Percentiles rank a stretch among this genome's conserved stretches.
Evolutionary conservation across 2,329 filamentous ascomycete species (phyloP).

Genomic region (Penicillium sp.): DNA sequence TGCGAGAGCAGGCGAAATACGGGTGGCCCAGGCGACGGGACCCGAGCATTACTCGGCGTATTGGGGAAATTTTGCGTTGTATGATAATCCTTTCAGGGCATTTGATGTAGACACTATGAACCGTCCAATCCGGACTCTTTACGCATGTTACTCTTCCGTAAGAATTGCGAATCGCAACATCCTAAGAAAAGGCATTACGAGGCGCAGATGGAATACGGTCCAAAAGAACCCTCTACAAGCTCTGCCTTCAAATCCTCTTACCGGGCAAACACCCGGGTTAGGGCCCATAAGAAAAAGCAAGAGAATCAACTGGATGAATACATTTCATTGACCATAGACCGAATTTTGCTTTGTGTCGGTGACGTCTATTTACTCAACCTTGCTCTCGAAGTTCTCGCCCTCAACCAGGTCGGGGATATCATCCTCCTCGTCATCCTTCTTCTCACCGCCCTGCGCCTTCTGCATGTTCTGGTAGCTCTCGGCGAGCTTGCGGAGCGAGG

Average conservation of each 20-base stretch:
- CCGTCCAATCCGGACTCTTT: constrained; percentile 1
- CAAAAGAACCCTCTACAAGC: background rate
- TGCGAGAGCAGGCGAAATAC: background rate
- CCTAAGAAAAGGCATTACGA: background rate
- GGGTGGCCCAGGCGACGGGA: background rate
- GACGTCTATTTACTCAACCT: constrained; percentile 72
- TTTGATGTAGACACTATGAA: constrained; percentile 16
- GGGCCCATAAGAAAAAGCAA: background rate
- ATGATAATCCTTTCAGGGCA: constrained; percentile 13
- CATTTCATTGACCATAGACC: constrained; percentile 24
- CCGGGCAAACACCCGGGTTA: background rate
- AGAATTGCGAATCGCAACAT: background rate
- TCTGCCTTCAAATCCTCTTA: background rate
- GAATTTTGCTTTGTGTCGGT: background rate
- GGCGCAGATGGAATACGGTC: background rate
- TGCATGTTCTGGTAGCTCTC: constrained; percentile 99
- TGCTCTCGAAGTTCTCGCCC: constrained; percentile 97
- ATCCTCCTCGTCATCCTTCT: constrained; percentile 72
- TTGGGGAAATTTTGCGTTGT: constrained; percentile 7
- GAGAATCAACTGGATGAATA: constrained; percentile 11
- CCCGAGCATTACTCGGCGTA: constrained; percentile 15
- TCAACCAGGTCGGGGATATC: constrained; percentile 97
- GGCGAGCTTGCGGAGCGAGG: constrained; percentile 94
- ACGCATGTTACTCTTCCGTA: background rate
- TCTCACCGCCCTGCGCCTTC: constrained; percentile 80